Percentiles rank a stretch among this genome's conserved stretches.
phyloP scores from a whole-genome alignment of 495 filamentous ascomycete genomes.

The Neurospora sp. region DNA sequence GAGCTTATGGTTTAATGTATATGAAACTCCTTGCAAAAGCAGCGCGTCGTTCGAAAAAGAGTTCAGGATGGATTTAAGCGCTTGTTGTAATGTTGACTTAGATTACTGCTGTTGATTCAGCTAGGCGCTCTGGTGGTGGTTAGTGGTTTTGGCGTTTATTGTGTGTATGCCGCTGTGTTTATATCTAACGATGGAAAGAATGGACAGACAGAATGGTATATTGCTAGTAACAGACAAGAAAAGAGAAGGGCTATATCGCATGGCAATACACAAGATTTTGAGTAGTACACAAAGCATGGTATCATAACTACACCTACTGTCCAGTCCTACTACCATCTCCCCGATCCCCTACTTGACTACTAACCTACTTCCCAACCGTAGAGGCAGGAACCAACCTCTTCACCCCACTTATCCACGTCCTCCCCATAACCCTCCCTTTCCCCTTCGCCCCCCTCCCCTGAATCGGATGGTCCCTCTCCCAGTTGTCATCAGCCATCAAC shows the following conservation, averaged over 20 bases:
- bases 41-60: not conserved
- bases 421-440: conserved; percentile 18
- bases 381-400: not conserved
- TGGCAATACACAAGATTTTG: not conserved
- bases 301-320: not conserved
- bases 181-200: not conserved
- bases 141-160: not conserved
- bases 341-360: not conserved
- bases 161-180: not conserved
- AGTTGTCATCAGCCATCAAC: conserved; percentile 17
- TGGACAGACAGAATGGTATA: not conserved
- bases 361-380: not conserved
- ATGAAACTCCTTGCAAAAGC: not conserved
- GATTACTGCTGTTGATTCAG: not conserved
- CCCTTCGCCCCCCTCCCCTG: not conserved
- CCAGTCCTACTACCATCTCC: not conserved
- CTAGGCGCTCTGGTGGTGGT: not conserved
- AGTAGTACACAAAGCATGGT: not conserved
- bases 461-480: conserved; percentile 58
- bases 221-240: not conserved
- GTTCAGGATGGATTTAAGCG: not conserved
- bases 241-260: not conserved
- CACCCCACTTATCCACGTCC: not conserved
- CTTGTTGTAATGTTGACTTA: conserved; percentile 1
- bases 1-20: not conserved